Evolutionary conservation across 2,329 filamentous ascomycete species (phyloP).

Genomic region (Didymella keratinophila): DNA sequence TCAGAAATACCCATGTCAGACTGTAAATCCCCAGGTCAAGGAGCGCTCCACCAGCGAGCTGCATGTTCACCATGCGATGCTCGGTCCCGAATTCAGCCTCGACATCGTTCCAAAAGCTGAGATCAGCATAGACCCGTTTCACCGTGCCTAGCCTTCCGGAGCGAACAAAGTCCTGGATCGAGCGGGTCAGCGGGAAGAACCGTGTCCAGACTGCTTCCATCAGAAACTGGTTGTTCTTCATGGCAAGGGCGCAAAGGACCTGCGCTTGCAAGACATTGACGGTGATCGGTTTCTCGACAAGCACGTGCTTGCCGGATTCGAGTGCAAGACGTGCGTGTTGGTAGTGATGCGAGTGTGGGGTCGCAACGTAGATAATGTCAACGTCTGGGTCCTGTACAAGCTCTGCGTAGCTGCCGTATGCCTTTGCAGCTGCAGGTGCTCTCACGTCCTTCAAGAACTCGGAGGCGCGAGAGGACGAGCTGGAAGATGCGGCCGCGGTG

Average conservation of each 20-base stretch:
- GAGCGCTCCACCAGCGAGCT: conserved; percentile 81
- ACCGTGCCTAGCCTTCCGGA: conserved; percentile 62
- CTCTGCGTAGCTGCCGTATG: conserved; percentile 81
- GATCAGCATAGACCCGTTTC: conserved; percentile 63
- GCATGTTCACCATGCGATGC: conserved; percentile 81
- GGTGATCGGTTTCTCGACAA: conserved; percentile 90
- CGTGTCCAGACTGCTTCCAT: conserved; percentile 80
- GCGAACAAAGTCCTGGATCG: conserved; percentile 70
- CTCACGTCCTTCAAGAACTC: conserved; percentile 75
- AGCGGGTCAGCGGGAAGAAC: conserved; percentile 82
- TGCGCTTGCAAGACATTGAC: conserved; percentile 80
- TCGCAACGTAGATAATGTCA: conserved; percentile 87
- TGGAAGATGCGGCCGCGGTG: conserved; percentile 79
- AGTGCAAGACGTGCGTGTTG: conserved; percentile 84
- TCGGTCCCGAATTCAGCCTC: conserved; percentile 54
- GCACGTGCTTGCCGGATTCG: conserved; percentile 81
- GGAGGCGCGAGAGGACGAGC: conserved; percentile 70
- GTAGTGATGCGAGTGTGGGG: conserved; percentile 90
- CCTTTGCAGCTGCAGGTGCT: conserved; percentile 69
- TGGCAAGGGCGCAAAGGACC: conserved; percentile 74
- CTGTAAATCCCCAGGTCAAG: conserved; percentile 88
- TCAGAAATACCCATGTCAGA: conserved; percentile 88
- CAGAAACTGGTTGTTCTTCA: conserved; percentile 64
- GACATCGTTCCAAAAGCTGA: conserved; percentile 65
- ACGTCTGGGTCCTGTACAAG: conserved; percentile 78